Evolutionary conservation across 106 monocot genomes (phyloP), one percentile per base, ranked within the genome.

Genomic region (Narthecium ossifragum): DNA sequence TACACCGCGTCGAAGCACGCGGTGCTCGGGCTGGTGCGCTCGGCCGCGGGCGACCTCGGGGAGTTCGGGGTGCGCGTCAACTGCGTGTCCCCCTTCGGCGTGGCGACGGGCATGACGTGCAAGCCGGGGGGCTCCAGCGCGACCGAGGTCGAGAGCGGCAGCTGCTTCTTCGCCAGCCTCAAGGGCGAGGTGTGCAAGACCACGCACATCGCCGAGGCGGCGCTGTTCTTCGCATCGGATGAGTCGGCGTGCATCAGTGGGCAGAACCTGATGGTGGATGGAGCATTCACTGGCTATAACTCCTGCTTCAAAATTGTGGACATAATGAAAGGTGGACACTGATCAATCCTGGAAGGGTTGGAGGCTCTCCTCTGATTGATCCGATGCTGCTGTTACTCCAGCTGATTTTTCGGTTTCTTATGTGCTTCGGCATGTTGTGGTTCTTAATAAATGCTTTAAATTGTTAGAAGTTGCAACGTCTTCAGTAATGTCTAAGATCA

Each of bases 1-100:
- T 80, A 80, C 69, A 65, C 65, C 30, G 59, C 61, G 11, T 70
- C 80, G 37, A 80, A 80, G 48, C 80, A 80, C 59, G 80, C 73
- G 14, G 33, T 80, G 53, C 47, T 74, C 26, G 80, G 80, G 39
- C 25, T 74, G 46, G 66, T 70, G 13, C 41, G 38, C 30, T 32
- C 36, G 2, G 70, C 74, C 2, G 69, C 74, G n/a, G 59, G 30
- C 2, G 80, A 80, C 60, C 74, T 80, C 6, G 80, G 80, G 15
- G 21, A 6, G 51, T 31, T 63, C 18, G 80, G 80, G 21, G 53
- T 80, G 20, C 54, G 75, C 22, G 75, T 75, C 23, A 80, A 80
- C 49, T 71, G 75, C 34, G 47, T 80, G 23, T 75, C 80, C 13
- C 80, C 80, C 5, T 52, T 11, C n/a, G 66, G 54, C 17, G 56